A percentile compares a stretch with the other conserved stretches of the same genome.
phyloP scores from a whole-genome alignment of 116 monocot genomes.

The Iris pallida region DNA sequence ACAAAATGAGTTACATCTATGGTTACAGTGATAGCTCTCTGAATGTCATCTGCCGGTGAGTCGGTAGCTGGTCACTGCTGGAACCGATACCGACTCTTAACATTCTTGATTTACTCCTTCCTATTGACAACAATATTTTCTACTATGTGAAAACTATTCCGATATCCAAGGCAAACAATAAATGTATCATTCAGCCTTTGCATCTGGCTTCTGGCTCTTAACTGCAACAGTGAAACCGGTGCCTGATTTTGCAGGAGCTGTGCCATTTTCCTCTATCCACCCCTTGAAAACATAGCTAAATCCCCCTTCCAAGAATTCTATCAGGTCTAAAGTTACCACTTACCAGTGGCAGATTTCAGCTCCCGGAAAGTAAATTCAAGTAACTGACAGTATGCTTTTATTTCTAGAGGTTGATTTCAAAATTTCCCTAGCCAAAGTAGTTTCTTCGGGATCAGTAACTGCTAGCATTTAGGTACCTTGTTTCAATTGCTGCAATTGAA shows the following conservation, averaged over 20 bases:
- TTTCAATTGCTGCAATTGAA: slow-evolving; percentile 54
- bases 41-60: no score
- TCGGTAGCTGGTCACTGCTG: no score
- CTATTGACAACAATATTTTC: neutral
- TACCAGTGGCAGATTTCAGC: slow-evolving; percentile 17
- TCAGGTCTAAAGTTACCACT: slow-evolving; percentile 20
- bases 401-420: slow-evolving; percentile 22
- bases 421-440: slow-evolving; percentile 21
- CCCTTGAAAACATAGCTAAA: slow-evolving; percentile 19
- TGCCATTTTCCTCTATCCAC: slow-evolving; percentile 19
- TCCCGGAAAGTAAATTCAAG: slow-evolving; percentile 26
- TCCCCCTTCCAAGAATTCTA: slow-evolving; percentile 16
- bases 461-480: slow-evolving; percentile 69
- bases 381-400: slow-evolving; percentile 24
- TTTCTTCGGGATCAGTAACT: slow-evolving; percentile 31
- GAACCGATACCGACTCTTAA: no score
- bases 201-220: slow-evolving; percentile 13
- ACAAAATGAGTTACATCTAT: no score
- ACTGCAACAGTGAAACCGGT: slow-evolving; percentile 16
- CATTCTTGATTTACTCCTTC: no score
- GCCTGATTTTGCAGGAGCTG: slow-evolving; percentile 15
- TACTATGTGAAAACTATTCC: slow-evolving; percentile 1
- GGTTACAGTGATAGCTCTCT: no score
- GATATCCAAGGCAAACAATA: no score
- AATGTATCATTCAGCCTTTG: no score